phyloP scores from a whole-genome alignment of 129 eudicot genomes.

The Flaveria ramosissima region DNA sequence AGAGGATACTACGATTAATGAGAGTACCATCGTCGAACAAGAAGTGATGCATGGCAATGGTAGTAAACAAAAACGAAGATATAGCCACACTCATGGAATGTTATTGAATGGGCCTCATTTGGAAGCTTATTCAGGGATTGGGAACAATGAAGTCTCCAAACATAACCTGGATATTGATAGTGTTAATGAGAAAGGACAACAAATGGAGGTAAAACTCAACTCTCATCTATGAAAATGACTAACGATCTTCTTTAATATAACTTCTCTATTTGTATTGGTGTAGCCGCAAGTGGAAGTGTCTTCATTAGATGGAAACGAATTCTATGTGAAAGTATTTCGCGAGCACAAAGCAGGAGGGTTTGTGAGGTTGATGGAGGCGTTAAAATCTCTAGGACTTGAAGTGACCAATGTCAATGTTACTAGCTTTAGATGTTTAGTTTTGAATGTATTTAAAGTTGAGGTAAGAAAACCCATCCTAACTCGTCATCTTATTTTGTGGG shows the following conservation, averaged over 20 bases:
- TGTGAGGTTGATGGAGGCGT: slow-evolving; percentile 80
- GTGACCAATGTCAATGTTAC: slow-evolving; percentile 81
- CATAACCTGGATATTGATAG: slow-evolving; percentile 45
- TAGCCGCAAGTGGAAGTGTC: slow-evolving; percentile 95
- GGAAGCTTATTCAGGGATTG: slow-evolving; percentile 44
- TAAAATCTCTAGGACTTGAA: slow-evolving; percentile 70
- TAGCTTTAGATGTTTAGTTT: slow-evolving; percentile 74
- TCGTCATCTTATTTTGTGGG: not conserved
- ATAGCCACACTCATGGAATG: slow-evolving; percentile 39
- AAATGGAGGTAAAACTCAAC: slow-evolving; percentile 75
- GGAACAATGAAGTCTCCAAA: slow-evolving; percentile 34
- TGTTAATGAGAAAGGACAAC: slow-evolving; percentile 64
- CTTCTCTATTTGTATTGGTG: slow-evolving; percentile 12
- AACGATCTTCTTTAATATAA: not conserved
- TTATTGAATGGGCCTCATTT: slow-evolving; percentile 36
- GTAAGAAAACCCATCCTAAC: slow-evolving; percentile 23
- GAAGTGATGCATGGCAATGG: slow-evolving; percentile 49
- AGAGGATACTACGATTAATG: slow-evolving; percentile 46
- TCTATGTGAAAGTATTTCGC: slow-evolving; percentile 86
- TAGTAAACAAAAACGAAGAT: slow-evolving; percentile 37
- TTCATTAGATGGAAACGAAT: slow-evolving; percentile 84
- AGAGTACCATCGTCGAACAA: slow-evolving; percentile 42
- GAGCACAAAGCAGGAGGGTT: slow-evolving; percentile 93
- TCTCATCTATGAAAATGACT: not conserved
- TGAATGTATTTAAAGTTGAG: slow-evolving; percentile 90